phyloP scores from a whole-genome alignment of 768 basidiomycete genomes.

The Cystobasidium onofrii region DNA sequence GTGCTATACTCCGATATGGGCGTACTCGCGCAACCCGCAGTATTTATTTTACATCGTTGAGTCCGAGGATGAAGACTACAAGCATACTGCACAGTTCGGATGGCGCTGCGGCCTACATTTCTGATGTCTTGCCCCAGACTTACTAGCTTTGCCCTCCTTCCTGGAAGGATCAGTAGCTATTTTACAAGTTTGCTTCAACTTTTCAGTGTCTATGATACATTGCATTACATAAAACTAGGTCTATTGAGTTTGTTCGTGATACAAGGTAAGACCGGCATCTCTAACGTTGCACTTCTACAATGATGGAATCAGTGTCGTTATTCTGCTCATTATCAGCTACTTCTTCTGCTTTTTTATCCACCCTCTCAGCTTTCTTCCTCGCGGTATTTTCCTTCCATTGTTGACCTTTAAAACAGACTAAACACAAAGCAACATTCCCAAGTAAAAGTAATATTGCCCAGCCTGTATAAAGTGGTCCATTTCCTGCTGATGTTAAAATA shows the following conservation, averaged over 20 bases:
- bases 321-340: neutral
- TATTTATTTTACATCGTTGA: no score
- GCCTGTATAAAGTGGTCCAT: conserved; percentile 21
- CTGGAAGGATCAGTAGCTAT: no score
- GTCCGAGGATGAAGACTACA: no score
- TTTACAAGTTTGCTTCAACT: no score
- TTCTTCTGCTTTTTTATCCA: neutral
- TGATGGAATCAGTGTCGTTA: neutral
- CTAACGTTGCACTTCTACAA: neutral
- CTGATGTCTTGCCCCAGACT: no score
- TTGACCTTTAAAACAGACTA: neutral
- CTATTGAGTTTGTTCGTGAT: neutral
- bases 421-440: neutral
- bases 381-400: neutral
- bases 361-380: conserved; percentile 4
- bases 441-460: conserved; percentile 10
- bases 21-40: no score
- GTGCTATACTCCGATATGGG: neutral
- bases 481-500: conserved; percentile 5
- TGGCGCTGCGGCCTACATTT: no score
- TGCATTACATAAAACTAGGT: neutral
- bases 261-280: neutral
- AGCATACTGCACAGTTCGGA: no score
- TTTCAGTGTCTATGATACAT: conserved; percentile 8
- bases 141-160: no score